Conservation (phyloP, 2,329 filamentous ascomycete genomes). For the Pseudogymnoascus sp. region DNA sequence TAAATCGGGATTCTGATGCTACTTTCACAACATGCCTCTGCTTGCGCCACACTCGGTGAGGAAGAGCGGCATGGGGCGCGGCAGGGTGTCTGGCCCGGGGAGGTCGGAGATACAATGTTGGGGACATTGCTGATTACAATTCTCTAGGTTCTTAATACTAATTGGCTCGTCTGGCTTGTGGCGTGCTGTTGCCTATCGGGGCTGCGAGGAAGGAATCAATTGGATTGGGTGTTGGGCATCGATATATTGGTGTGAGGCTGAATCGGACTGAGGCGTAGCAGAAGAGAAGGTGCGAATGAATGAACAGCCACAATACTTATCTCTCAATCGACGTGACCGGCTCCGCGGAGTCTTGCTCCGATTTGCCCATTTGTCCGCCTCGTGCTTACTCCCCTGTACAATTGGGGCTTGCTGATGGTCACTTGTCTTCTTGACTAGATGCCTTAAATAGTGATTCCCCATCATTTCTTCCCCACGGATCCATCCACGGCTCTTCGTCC, state of each 20-base stretch:
- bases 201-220: background rate
- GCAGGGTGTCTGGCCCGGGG: background rate
- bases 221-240: background rate
- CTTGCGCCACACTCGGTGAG: background rate
- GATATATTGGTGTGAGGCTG: background rate
- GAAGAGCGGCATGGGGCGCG: background rate
- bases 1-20: constrained; percentile 6
- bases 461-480: background rate
- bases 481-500: background rate
- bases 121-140: background rate
- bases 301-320: background rate
- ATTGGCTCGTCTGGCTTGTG: background rate
- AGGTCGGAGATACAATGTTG: background rate
- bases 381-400: background rate
- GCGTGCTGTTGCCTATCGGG: background rate
- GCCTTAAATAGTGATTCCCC: background rate
- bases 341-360: background rate
- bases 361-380: background rate
- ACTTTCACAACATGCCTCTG: background rate
- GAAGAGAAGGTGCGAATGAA: background rate
- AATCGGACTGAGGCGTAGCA: background rate
- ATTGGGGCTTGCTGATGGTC: background rate
- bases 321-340: background rate
- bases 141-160: background rate
- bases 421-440: background rate